Percentiles rank a stretch among this genome's conserved stretches.
Conservation (phyloP, 768 basidiomycete species). For the Flagelloscypha sp. region DNA sequence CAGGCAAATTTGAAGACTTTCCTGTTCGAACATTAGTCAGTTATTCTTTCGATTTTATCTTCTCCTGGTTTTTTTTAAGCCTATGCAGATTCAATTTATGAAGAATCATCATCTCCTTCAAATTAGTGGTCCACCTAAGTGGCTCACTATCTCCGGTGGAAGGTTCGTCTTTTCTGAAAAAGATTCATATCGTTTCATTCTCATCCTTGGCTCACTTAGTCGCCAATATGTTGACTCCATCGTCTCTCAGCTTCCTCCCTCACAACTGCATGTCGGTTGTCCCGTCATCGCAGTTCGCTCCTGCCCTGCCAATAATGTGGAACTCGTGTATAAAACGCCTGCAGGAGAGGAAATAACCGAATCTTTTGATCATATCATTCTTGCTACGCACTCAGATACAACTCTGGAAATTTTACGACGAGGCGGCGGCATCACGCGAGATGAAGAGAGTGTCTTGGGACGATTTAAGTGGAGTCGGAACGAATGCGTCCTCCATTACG, state of each 20-base stretch:
- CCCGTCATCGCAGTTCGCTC: conserved; percentile 41
- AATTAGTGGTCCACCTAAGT: conserved; percentile 61
- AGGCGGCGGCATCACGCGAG: conserved; percentile 40
- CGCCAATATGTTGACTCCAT: conserved; percentile 62
- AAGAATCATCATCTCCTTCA: conserved; percentile 71
- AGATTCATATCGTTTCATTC: background rate
- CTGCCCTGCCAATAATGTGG: conserved; percentile 21
- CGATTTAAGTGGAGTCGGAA: conserved; percentile 63
- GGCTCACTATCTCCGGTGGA: conserved; percentile 67
- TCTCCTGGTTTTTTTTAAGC: background rate
- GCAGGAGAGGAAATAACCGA: conserved; percentile 34
- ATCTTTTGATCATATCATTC: conserved; percentile 60
- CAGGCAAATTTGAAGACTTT: conserved; percentile 64
- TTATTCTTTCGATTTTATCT: conserved; percentile 2
- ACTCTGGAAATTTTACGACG: conserved; percentile 41
- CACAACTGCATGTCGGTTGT: conserved; percentile 51
- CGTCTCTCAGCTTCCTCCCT: conserved; percentile 40
- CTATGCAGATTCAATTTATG: conserved; percentile 62
- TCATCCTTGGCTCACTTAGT: conserved; percentile 21
- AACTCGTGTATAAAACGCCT: conserved; percentile 40
- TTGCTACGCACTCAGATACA: conserved; percentile 68
- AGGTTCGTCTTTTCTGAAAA: too few species aligned
- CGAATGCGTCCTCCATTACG: conserved; percentile 59
- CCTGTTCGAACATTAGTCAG: conserved; percentile 57
- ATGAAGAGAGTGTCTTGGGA: conserved; percentile 49